Evolutionary conservation across 208 protist species (phyloP), one percentile per base, ranked within the genome.

Genomic region (Leishmania tropica): DNA sequence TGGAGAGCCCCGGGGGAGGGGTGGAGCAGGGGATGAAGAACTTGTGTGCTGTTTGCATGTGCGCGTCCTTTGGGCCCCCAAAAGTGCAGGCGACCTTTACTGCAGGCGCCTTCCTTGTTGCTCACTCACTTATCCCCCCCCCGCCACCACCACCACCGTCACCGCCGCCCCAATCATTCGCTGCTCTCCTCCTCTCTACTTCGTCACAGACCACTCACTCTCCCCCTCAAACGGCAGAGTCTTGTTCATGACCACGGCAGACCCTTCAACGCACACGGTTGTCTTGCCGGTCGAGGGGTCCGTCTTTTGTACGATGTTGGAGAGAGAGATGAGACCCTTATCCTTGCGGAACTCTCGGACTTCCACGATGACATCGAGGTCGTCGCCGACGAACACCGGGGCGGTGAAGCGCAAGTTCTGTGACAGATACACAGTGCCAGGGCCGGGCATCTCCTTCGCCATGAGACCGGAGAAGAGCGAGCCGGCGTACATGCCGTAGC

Each of bases 381-480:
- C 88, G 58, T 98, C 91, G 8, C 91, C 91, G 17, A 96, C 88
- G 80, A 96, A 93, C 3, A 96, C 81, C 19, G 95, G 95, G 0
- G 88, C 88, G 8, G 92, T 86, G 84, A 98, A 98, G 72, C 86
- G 81, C 58, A 96, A 71, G 64, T 92, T 94, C 83, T 98, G 95
- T 19, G 88, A 94, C 24, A 98, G 85, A 77, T 97, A 98, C 15
- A 98, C 85, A 10, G 93, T 94, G 19, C 95, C 88, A 10, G 91
- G 86, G 0, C 95, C 95, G n/a, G 94, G 95, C 56, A 98, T 76
- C 51, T 95, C 87, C 45, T 88, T 88, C 4, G 92, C 95, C 85
- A 97, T 91, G 3, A 98, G 56, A 40, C 90, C 91, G 31, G 94
- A 97, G 71, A 98, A 95, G 64, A 98, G 90, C 54, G 92, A 93